phyloP scores from a whole-genome alignment of 108 stramenopile species.

The Poteriospumella lacustris region DNA sequence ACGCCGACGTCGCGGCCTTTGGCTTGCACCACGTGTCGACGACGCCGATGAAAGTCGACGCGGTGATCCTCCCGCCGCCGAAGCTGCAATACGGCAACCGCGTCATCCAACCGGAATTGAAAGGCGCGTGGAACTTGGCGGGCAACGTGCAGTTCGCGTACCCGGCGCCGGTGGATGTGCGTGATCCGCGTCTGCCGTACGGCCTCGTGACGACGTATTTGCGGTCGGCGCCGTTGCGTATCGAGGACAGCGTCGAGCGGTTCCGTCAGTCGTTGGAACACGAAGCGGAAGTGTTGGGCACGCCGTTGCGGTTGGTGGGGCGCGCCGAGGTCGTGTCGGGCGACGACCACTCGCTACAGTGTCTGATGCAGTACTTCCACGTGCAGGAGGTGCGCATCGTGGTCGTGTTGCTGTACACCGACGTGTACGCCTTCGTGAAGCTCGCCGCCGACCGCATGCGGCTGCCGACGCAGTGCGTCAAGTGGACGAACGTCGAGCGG shows the following conservation, averaged over 20 bases:
- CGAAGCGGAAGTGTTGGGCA: not conserved
- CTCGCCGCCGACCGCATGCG: constrained; percentile 1
- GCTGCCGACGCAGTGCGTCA: constrained; percentile 19
- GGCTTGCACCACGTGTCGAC: not conserved
- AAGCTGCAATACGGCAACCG: not conserved
- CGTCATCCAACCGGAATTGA: not conserved
- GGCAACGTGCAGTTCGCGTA: not conserved
- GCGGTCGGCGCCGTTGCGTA: not conserved
- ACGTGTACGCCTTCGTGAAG: not conserved
- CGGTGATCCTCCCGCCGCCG: not conserved
- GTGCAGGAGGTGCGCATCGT: constrained; percentile 10
- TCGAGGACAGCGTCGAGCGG: not conserved
- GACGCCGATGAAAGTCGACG: not conserved
- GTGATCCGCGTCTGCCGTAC: not conserved
- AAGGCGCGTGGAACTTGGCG: constrained; percentile 4
- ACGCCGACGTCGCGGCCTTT: not conserved
- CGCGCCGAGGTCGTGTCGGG: not conserved
- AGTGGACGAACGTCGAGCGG: constrained; percentile 23
- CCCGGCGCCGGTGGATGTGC: not conserved
- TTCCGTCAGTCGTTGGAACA: not conserved
- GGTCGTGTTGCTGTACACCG: not conserved
- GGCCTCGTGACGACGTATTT: not conserved
- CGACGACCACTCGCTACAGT: not conserved
- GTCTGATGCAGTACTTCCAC: not conserved
- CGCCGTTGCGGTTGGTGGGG: not conserved